Percentiles rank a stretch among this genome's conserved stretches.
These are phyloP conservation scores for Cutaneotrichosporon curvatum DNA, from an alignment of 1,284 basidiomycete genomes.

Conservation along the genomic window DNA sequence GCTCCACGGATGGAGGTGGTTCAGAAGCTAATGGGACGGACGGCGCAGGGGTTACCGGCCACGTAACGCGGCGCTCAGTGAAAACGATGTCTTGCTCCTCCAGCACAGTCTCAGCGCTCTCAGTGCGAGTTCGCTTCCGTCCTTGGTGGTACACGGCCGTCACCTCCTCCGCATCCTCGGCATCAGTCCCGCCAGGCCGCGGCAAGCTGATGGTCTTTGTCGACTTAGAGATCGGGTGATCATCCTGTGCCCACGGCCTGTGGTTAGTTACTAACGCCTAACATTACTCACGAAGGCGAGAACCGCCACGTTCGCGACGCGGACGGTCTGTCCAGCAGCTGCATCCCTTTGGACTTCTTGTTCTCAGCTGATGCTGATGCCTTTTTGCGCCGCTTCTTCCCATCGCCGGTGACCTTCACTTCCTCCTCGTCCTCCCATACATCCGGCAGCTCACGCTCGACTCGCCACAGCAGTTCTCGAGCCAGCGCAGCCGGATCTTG, in stretches of 20 bases:
- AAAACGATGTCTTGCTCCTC: constrained; percentile 16
- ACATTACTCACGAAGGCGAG: constrained; percentile 6
- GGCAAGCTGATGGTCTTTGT: background rate
- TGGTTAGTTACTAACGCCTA: background rate
- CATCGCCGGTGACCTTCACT: constrained; percentile 27
- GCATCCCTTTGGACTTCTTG: background rate
- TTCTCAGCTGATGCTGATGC: background rate
- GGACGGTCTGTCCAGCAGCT: constrained; percentile 6
- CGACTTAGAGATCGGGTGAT: constrained; percentile 4
- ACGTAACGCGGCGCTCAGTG: constrained; percentile 10
- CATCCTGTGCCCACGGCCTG: constrained; percentile 13
- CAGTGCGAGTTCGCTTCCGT: constrained; percentile 1
- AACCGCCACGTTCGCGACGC: constrained; percentile 9
- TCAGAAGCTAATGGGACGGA: too few species aligned
- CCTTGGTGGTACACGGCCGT: constrained; percentile 8
- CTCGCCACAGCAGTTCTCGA: constrained; percentile 72
- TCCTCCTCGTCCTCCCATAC: constrained; percentile 61
- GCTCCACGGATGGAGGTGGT: too few species aligned
- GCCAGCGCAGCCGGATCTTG: constrained; percentile 69
- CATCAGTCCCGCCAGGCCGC: background rate
- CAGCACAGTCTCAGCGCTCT: constrained; percentile 6
- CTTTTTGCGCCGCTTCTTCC: constrained; percentile 6
- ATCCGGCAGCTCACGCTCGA: constrained; percentile 58
- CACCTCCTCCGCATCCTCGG: constrained; percentile 8
- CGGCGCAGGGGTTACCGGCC: background rate